phyloP scores from a whole-genome alignment of 768 basidiomycete genomes.

The Termitomyces eurrhizus region DNA sequence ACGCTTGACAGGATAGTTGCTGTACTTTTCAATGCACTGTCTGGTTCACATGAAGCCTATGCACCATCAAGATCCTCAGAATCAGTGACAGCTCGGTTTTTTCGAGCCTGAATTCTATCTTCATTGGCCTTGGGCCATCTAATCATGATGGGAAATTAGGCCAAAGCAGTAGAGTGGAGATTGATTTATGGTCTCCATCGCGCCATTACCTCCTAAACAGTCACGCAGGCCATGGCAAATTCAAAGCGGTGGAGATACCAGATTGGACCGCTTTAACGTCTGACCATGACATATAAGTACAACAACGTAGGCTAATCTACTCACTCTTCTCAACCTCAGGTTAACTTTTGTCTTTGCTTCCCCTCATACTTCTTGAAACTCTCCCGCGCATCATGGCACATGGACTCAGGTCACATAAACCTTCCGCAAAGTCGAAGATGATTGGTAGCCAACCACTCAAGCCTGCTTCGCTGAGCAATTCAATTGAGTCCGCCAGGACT shows the following conservation, averaged over 20 bases:
- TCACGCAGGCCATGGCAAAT: background rate
- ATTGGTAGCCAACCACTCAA: background rate
- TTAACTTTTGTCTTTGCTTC: background rate
- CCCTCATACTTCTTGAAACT: background rate
- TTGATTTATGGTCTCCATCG: background rate
- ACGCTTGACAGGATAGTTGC: constrained; percentile 81
- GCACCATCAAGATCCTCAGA: background rate
- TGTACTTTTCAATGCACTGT: constrained; percentile 67
- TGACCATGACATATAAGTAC: background rate
- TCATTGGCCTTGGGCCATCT: background rate
- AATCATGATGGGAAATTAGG: background rate
- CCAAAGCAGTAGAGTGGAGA: background rate
- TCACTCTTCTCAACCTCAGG: too few species aligned
- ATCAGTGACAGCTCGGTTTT: background rate
- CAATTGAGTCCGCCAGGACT: background rate
- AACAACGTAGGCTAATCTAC: background rate
- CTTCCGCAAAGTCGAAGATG: background rate
- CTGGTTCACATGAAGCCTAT: constrained; percentile 57
- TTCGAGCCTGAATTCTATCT: background rate
- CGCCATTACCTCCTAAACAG: background rate
- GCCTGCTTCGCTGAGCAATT: background rate
- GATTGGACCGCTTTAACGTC: background rate
- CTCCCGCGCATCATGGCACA: background rate
- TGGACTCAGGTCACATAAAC: background rate
- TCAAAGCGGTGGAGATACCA: background rate